Percentiles rank a stretch among this genome's conserved stretches.
These are phyloP conservation scores for Noccaea bulbosa DNA, from an alignment of 345 rosid genomes.

Conservation along the genomic window DNA sequence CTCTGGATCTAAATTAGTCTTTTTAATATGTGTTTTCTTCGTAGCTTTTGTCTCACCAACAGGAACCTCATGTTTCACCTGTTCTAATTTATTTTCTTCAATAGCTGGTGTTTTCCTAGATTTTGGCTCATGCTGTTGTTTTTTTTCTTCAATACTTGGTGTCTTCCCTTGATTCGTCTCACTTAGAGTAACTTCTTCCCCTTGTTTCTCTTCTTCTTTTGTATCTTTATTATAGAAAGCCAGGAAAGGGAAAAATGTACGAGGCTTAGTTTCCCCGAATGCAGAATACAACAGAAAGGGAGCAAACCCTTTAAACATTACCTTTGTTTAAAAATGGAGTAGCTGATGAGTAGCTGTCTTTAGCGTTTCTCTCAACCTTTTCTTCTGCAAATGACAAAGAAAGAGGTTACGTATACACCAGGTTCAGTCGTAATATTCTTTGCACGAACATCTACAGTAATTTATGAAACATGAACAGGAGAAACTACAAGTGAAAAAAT, in stretches of 20 bases:
- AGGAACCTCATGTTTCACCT: slow-evolving; percentile 34
- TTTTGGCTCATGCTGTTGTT: slow-evolving; percentile 15
- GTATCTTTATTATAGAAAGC: slow-evolving; percentile 15
- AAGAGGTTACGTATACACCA: slow-evolving; percentile 25
- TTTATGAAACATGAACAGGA: slow-evolving; percentile 6
- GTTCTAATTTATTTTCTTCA: slow-evolving; percentile 16
- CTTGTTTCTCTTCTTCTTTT: slow-evolving; percentile 36
- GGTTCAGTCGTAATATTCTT: background rate
- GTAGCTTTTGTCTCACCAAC: slow-evolving; percentile 28
- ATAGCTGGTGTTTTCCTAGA: slow-evolving; percentile 24
- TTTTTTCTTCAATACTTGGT: slow-evolving; percentile 26
- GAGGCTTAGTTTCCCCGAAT: slow-evolving; percentile 15
- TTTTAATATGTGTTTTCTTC: slow-evolving; percentile 20
- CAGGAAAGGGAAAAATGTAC: slow-evolving; percentile 3
- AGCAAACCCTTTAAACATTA: slow-evolving; percentile 16
- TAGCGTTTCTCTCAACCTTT: slow-evolving; percentile 28
- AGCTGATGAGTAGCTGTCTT: slow-evolving; percentile 36
- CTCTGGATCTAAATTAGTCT: slow-evolving; percentile 6
- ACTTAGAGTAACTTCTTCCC: slow-evolving; percentile 29
- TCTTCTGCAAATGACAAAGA: slow-evolving; percentile 39
- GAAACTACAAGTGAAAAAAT: background rate
- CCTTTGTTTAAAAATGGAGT: slow-evolving; percentile 32
- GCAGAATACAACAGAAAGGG: slow-evolving; percentile 14
- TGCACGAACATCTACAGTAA: slow-evolving; percentile 7
- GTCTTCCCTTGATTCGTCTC: slow-evolving; percentile 27